phyloP scores from a whole-genome alignment of 306 rosid genomes.

The Pueraria montana region DNA sequence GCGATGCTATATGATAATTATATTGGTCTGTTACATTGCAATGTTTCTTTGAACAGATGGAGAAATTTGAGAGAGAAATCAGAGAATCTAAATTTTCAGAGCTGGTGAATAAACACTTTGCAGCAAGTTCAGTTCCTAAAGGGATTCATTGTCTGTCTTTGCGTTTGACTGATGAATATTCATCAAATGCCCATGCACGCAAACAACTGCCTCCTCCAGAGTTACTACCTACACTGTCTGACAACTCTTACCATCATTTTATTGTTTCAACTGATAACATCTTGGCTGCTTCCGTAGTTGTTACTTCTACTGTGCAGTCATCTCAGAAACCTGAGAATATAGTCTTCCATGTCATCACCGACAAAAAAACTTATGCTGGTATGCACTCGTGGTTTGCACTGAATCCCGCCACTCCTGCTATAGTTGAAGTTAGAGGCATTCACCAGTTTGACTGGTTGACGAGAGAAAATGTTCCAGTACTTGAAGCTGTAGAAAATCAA shows the following conservation, averaged over 20 bases:
- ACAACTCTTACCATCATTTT: slow-evolving; percentile 91
- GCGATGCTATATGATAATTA: slow-evolving; percentile 12
- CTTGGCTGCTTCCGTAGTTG: slow-evolving; percentile 98
- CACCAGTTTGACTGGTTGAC: slow-evolving; percentile 99
- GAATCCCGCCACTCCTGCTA: slow-evolving; percentile 89
- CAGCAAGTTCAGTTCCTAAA: slow-evolving; percentile 96
- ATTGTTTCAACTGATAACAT: slow-evolving; percentile 94
- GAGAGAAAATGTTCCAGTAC: slow-evolving; percentile 98
- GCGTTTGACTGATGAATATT: slow-evolving; percentile 98
- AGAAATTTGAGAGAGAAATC: slow-evolving; percentile 88
- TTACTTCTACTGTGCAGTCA: slow-evolving; percentile 89
- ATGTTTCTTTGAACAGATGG: slow-evolving; percentile 72
- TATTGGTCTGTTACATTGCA: slow-evolving; percentile 35
- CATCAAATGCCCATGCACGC: slow-evolving; percentile 98
- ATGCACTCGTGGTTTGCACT: slow-evolving; percentile 99
- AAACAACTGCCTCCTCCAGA: slow-evolving; percentile 97
- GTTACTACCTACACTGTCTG: slow-evolving; percentile 86
- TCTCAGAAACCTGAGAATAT: slow-evolving; percentile 81
- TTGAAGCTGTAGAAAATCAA: slow-evolving; percentile 96
- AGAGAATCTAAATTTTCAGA: slow-evolving; percentile 88
- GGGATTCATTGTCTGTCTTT: slow-evolving; percentile 95
- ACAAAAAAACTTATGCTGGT: slow-evolving; percentile 95
- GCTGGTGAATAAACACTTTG: slow-evolving; percentile 95
- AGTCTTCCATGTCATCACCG: slow-evolving; percentile 97
- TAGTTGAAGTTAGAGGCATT: slow-evolving; percentile 93